These are phyloP conservation scores for Aspergillus steynii DNA, from an alignment of 495 filamentous ascomycete genomes.

Conservation along the genomic window DNA sequence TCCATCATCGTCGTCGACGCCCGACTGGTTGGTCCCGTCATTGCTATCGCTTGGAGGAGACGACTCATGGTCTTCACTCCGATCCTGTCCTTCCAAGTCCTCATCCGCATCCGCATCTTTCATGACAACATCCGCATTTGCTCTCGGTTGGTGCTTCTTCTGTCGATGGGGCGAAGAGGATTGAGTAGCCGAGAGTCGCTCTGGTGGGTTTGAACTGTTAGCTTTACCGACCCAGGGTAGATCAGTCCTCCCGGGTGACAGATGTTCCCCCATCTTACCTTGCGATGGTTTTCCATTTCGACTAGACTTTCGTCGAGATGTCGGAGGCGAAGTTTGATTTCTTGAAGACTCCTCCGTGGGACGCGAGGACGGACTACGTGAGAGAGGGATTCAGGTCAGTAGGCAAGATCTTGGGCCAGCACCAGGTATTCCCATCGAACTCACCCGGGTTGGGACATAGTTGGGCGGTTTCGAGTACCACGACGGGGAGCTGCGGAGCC, in stretches of 20 bases:
- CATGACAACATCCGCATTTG: slow-evolving; percentile 52
- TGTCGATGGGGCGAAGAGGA: slow-evolving; percentile 39
- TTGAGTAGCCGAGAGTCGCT: slow-evolving; percentile 35
- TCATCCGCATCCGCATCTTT: slow-evolving; percentile 52
- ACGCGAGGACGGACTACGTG: slow-evolving; percentile 43
- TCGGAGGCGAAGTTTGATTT: slow-evolving; percentile 46
- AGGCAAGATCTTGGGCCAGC: background rate
- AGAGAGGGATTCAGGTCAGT: slow-evolving; percentile 2
- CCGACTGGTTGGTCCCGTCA: slow-evolving; percentile 51
- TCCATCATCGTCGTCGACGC: slow-evolving; percentile 68
- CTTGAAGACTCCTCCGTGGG: slow-evolving; percentile 44
- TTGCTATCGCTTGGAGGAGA: slow-evolving; percentile 61
- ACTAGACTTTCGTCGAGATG: slow-evolving; percentile 67
- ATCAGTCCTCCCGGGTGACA: background rate
- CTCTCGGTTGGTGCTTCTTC: slow-evolving; percentile 59
- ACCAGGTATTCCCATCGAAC: slow-evolving; percentile 21
- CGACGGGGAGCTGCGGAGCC: slow-evolving; percentile 52
- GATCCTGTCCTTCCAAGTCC: slow-evolving; percentile 39
- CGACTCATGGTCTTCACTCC: slow-evolving; percentile 37
- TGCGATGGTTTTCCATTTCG: slow-evolving; percentile 46
- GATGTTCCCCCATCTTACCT: slow-evolving; percentile 18
- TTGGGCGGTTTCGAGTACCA: slow-evolving; percentile 62
- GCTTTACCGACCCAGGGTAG: background rate
- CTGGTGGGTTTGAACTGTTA: slow-evolving; percentile 16
- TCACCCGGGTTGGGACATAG: slow-evolving; percentile 84